Evolutionary conservation across 108 stramenopile genomes (phyloP).

Genomic region (Bacterosira constricta): DNA sequence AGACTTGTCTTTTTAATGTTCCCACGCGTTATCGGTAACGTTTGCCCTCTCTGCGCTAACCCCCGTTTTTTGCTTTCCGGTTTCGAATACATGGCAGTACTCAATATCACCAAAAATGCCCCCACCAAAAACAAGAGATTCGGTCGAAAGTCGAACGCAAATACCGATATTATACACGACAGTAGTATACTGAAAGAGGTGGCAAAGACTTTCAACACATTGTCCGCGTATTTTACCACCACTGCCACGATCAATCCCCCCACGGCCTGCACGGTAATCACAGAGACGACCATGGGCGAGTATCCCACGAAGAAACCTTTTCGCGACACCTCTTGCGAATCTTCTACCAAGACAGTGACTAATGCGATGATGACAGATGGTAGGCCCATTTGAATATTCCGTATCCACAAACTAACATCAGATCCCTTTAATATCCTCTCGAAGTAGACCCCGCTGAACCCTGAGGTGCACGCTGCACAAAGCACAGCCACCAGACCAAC

Average conservation of each 20-base stretch:
- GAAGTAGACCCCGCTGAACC: conserved; percentile 97
- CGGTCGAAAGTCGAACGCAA: conserved; percentile 92
- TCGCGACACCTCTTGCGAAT: conserved; percentile 52
- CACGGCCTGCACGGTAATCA: conserved; percentile 92
- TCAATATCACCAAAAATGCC: conserved; percentile 70
- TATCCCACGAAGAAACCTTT: conserved; percentile 95
- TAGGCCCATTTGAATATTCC: conserved; percentile 98
- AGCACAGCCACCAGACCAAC: conserved; percentile 91
- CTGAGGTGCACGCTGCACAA: conserved; percentile 93
- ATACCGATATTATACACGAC: conserved; percentile 85
- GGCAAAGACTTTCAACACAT: conserved; percentile 96
- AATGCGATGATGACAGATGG: conserved; percentile 87
- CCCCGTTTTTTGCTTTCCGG: conserved; percentile 45
- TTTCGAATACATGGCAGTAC: conserved; percentile 76
- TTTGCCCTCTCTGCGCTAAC: neutral
- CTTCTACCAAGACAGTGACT: conserved; percentile 72
- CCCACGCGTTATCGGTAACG: conserved; percentile 5
- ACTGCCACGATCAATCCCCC: conserved; percentile 97
- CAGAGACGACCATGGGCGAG: conserved; percentile 78
- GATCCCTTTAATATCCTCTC: conserved; percentile 95
- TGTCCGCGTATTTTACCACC: conserved; percentile 97
- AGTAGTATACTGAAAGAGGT: conserved; percentile 92
- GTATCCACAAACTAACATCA: conserved; percentile 88
- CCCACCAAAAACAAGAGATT: conserved; percentile 68
- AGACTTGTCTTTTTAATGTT: neutral